Base-by-base conservation (phyloP, 1,139 yeast genomes). In the Blastobotrys ciferrii region DNA sequence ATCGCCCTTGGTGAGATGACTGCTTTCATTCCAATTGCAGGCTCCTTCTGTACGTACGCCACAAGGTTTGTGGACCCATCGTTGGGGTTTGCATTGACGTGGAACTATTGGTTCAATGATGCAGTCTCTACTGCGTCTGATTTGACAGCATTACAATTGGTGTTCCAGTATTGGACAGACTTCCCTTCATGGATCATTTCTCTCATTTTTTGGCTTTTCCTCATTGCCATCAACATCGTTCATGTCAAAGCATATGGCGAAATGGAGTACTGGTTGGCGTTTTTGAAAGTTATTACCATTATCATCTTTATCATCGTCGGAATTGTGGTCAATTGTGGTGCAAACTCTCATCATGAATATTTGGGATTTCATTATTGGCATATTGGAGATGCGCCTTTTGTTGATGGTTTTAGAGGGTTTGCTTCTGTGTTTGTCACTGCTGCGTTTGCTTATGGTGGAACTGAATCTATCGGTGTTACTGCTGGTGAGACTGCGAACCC, bases 401-500 rank as follows among this genome's bases (percentile, higher is more conserved):
- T 82, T 20, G 70, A 78, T 51, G 84, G 82, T 0, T 77, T 75
- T 61, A 70, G 68, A 47, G 80, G 80, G 28, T 74, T 76, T 45
- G 73, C 76, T 37, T 65, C 76, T 1, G 76, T 75, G 4, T 74
- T 76, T 60, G 75, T 81, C 35, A 77, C 84, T 17, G 84, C 88
- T 1, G 73, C 84, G 23, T 82, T 80, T 64, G 83, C 87, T 4
- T 81, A 76, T 58, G 87, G 87, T 55, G 87, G 88, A 42, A 76
- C 82, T 2, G 88, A 82, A 62, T 71, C 80, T 6, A 76, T 82
- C 46, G 77, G 84, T 15, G 71, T 82, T 53, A 80, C 87, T 2
- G 83, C 84, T 6, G 88, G 84, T 28, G 87, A 82, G 64, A 76
- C 82, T 32, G 71, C 72, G 53, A 79, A 80, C 59, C 88, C 88